phyloP scores from a whole-genome alignment of 305 asterid species.

The Fraxinus greggii region DNA sequence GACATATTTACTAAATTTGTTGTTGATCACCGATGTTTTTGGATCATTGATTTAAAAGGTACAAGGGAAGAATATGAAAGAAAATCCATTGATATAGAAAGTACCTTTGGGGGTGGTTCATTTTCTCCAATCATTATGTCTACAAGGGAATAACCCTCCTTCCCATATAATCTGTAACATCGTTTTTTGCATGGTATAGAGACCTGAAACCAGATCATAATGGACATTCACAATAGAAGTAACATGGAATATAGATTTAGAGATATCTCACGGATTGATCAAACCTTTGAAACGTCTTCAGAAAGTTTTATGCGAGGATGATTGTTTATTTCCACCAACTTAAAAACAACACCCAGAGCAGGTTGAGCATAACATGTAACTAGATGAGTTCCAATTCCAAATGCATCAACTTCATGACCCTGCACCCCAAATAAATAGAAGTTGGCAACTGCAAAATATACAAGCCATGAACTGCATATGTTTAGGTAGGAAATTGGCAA shows the following conservation, averaged over 20 bases:
- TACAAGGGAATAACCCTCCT: constrained; percentile 93
- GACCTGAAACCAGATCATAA: constrained; percentile 55
- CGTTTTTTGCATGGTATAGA: constrained; percentile 97
- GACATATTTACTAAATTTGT: not conserved
- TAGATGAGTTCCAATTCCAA: constrained; percentile 94
- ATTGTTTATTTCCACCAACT: constrained; percentile 91
- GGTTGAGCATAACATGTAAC: constrained; percentile 98
- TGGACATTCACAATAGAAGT: constrained; percentile 15
- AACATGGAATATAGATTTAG: constrained; percentile 9
- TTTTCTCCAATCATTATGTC: constrained; percentile 92
- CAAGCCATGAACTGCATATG: not conserved
- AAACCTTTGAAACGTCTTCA: constrained; percentile 95
- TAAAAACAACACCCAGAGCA: constrained; percentile 94
- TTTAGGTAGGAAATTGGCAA: constrained; percentile 2
- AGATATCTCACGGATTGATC: constrained; percentile 28
- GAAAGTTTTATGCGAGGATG: constrained; percentile 98
- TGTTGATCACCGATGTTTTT: not conserved
- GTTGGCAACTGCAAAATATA: constrained; percentile 15
- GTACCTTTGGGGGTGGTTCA: constrained; percentile 93
- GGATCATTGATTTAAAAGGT: not conserved
- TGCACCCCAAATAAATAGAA: constrained; percentile 26
- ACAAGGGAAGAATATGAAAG: not conserved
- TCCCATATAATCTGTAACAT: constrained; percentile 87
- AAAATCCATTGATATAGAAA: not conserved
- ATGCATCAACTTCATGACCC: constrained; percentile 98